Base-by-base conservation (phyloP, 2,329 filamentous ascomycete genomes). In the Exophiala aquamarina region DNA sequence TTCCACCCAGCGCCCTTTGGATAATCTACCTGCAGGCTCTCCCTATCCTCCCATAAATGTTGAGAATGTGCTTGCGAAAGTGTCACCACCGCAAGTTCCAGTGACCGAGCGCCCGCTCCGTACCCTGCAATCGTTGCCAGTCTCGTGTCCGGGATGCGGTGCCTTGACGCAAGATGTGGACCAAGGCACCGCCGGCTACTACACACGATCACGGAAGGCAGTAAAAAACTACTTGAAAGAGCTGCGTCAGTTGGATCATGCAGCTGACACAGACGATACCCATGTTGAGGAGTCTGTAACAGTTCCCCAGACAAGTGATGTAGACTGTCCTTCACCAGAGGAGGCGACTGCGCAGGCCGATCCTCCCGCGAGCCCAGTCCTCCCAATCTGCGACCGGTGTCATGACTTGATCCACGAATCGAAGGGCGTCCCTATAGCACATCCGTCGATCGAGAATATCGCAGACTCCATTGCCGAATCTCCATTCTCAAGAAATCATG, bases 401-500 rank as follows among this genome's bases (percentile, higher is more conserved):
- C 90, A 96, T 65, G 77, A 83, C 26, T 75, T 98, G 19, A 67
- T 86, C 17, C 84, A 97, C 66, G 85, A 97, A 63, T 81, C 82
- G 50, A 73, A 76, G 13, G 87, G 86, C 6, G 70, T 79, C 13
- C 77, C 87, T 4, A 92, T 94, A 58, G 78, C 81, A 45, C 89
- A 95, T 62, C 93, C 93, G 0, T 85, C 84, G 1, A 78, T 96
- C 54, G 79, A 89, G 34, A 84, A 88, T 2, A 83, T 98, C 42
- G 82, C 84, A 56, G 84, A 89, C 54, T 95, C 90, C 13, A 86
- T 98, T 42, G 78, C 84, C 43, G 89, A 95, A 66, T 95, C 92
- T 1, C 91, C 91, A 0, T 84, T 94, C 69, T 87, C 87, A 64
- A 81, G 87, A 63, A 97, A 98, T 61, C 89, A 96, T 67, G 84